These are phyloP conservation scores for Epichloe sp. DNA, from an alignment of 2,329 filamentous ascomycete species.

Conservation along the genomic window DNA sequence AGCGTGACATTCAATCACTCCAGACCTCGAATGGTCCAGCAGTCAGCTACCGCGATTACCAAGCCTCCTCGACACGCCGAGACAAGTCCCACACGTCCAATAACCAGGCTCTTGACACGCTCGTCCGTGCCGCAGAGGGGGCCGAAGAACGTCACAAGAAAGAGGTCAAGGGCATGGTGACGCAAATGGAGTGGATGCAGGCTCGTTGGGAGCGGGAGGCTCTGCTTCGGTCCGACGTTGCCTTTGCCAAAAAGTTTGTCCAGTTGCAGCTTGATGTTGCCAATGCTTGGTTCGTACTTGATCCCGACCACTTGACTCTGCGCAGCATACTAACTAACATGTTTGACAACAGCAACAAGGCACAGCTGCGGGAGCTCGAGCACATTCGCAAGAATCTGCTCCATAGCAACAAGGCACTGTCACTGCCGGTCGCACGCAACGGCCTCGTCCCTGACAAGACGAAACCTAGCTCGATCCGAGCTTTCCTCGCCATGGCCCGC, in stretches of 20 bases:
- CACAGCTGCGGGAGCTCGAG: conserved; percentile 73
- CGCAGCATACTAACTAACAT: background rate
- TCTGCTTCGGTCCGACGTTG: conserved; percentile 64
- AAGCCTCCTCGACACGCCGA: conserved; percentile 15
- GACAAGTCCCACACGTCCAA: conserved; percentile 15
- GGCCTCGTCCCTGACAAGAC: conserved; percentile 7
- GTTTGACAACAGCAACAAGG: conserved; percentile 59
- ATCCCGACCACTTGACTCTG: background rate
- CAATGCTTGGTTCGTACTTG: conserved; percentile 67
- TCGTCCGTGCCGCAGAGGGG: conserved; percentile 42
- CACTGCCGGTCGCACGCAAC: conserved; percentile 14
- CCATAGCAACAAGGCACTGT: conserved; percentile 24
- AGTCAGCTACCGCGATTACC: conserved; percentile 7
- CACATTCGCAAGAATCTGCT: conserved; percentile 49
- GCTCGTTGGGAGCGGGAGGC: conserved; percentile 71
- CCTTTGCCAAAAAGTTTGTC: conserved; percentile 79
- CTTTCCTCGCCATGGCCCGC: conserved; percentile 34
- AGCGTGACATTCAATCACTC: conserved; percentile 35
- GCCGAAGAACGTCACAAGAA: conserved; percentile 58
- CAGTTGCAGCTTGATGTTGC: conserved; percentile 68
- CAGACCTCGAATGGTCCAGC: conserved; percentile 23
- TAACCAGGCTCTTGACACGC: conserved; percentile 42
- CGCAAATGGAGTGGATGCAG: conserved; percentile 86
- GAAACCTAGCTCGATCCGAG: conserved; percentile 23
- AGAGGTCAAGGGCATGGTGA: conserved; percentile 68